phyloP scores from a whole-genome alignment of 805 yeast species.

The Limtongozyma cylindracea region DNA sequence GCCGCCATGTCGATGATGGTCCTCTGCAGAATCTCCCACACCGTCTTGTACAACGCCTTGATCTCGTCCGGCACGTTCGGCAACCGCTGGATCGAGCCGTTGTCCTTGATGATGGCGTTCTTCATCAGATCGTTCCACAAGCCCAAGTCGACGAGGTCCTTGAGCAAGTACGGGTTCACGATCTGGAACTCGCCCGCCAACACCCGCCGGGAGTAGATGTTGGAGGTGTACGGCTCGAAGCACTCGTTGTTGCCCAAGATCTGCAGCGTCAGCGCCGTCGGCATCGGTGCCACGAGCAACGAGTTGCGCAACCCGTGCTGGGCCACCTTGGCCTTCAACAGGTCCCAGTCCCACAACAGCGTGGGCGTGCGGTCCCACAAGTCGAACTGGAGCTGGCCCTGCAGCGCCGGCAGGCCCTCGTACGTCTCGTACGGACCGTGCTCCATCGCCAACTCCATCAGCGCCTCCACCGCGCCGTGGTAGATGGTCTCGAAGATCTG shows the following conservation, averaged over 20 bases:
- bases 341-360: slow-evolving; percentile 32
- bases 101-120: slow-evolving; percentile 25
- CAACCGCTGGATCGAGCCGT: slow-evolving; percentile 30
- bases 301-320: slow-evolving; percentile 30
- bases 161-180: slow-evolving; percentile 30
- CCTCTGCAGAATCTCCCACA: slow-evolving; percentile 37
- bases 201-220: slow-evolving; percentile 36
- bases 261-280: slow-evolving; percentile 42
- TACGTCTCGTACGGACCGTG: slow-evolving; percentile 25
- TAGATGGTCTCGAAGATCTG: slow-evolving; percentile 37
- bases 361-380: slow-evolving; percentile 35
- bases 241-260: slow-evolving; percentile 36
- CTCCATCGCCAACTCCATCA: slow-evolving; percentile 22
- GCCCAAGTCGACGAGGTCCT: slow-evolving; percentile 31
- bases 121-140: slow-evolving; percentile 33
- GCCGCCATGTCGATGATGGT: slow-evolving; percentile 20
- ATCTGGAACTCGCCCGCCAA: slow-evolving; percentile 40
- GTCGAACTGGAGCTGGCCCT: slow-evolving; percentile 30
- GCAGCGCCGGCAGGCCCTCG: slow-evolving; percentile 33
- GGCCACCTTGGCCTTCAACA: slow-evolving; percentile 20
- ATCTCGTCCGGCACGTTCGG: slow-evolving; percentile 27
- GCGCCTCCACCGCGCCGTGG: slow-evolving; percentile 32
- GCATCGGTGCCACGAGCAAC: slow-evolving; percentile 38
- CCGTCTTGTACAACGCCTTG: slow-evolving; percentile 29
- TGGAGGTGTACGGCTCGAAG: slow-evolving; percentile 37